phyloP scores from a whole-genome alignment of 257 asterid genomes.

The Leonotis leonurus region DNA sequence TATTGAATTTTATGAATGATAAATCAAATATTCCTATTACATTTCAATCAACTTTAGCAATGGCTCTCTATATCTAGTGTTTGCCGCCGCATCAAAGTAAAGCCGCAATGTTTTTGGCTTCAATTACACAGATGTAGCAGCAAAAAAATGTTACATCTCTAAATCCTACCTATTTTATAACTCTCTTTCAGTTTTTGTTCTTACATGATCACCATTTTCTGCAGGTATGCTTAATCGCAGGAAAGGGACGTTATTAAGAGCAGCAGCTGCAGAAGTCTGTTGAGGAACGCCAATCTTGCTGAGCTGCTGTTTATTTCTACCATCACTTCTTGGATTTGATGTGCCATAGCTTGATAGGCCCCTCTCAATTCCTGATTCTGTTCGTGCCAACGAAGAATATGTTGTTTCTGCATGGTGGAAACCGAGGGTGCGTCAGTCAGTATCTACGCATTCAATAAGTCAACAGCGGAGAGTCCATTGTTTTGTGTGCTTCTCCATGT shows the following conservation, averaged over 20 bases:
- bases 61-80: constrained; percentile 18
- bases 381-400: constrained; percentile 48
- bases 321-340: constrained; percentile 23
- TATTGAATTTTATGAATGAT: constrained; percentile 20
- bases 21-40: constrained; percentile 16
- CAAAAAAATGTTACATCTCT: constrained; percentile 14
- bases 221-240: constrained; percentile 20
- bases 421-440: constrained; percentile 16
- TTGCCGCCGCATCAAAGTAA: constrained; percentile 30
- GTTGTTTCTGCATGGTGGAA: constrained; percentile 38
- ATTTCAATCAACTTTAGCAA: constrained; percentile 29
- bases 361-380: constrained; percentile 27
- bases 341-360: constrained; percentile 29
- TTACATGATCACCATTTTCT: constrained; percentile 48
- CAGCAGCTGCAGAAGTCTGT: no score
- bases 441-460: no score
- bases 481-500: no score
- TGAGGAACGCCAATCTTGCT: constrained; percentile 34
- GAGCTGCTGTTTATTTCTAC: constrained; percentile 34
- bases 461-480: no score
- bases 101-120: constrained; percentile 27
- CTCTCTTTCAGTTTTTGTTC: constrained; percentile 23
- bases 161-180: constrained; percentile 25
- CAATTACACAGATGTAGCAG: constrained; percentile 35
- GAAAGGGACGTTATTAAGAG: constrained; percentile 15